These are phyloP conservation scores for Geotrichum australiense DNA, from an alignment of 1,139 yeast genomes.

Conservation along the genomic window DNA sequence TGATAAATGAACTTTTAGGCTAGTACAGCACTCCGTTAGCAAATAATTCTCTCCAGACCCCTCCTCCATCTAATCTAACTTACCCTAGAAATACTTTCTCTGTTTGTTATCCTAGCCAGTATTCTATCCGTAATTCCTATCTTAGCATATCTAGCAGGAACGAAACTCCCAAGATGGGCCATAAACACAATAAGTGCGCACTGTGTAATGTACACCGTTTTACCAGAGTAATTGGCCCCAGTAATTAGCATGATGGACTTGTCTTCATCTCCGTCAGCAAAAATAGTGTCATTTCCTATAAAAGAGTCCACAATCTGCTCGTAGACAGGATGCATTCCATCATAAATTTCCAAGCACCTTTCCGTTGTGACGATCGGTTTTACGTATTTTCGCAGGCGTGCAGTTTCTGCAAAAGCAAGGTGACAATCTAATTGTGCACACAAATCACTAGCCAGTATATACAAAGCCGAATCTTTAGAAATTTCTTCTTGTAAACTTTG, in stretches of 20 bases:
- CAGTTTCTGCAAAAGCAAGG: slow-evolving; percentile 36
- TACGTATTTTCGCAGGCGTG: slow-evolving; percentile 32
- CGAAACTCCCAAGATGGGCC: slow-evolving; percentile 46
- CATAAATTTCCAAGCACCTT: slow-evolving; percentile 25
- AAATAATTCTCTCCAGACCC: too few species aligned
- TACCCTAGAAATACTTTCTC: slow-evolving; percentile 38
- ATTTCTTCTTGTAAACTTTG: slow-evolving; percentile 33
- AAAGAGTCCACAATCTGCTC: slow-evolving; percentile 36
- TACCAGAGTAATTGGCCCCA: slow-evolving; percentile 50
- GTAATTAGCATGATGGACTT: slow-evolving; percentile 35
- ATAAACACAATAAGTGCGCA: slow-evolving; percentile 40
- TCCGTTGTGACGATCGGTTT: slow-evolving; percentile 37
- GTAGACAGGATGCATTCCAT: slow-evolving; percentile 40
- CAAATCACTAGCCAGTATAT: slow-evolving; percentile 24
- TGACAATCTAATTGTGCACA: slow-evolving; percentile 38
- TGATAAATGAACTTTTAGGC: slow-evolving; percentile 42
- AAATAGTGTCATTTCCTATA: slow-evolving; percentile 36
- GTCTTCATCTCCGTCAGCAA: slow-evolving; percentile 23
- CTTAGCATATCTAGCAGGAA: slow-evolving; percentile 41
- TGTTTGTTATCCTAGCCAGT: slow-evolving; percentile 39
- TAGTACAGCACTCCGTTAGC: neutral
- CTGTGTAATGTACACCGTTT: slow-evolving; percentile 42
- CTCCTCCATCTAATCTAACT: too few species aligned
- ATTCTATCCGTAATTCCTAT: slow-evolving; percentile 42
- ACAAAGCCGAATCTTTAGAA: slow-evolving; percentile 19